A percentile compares a stretch with the other conserved stretches of the same genome.
These are phyloP conservation scores for Tolypocladium album DNA, from an alignment of 2,329 filamentous ascomycete genomes.

Conservation along the genomic window DNA sequence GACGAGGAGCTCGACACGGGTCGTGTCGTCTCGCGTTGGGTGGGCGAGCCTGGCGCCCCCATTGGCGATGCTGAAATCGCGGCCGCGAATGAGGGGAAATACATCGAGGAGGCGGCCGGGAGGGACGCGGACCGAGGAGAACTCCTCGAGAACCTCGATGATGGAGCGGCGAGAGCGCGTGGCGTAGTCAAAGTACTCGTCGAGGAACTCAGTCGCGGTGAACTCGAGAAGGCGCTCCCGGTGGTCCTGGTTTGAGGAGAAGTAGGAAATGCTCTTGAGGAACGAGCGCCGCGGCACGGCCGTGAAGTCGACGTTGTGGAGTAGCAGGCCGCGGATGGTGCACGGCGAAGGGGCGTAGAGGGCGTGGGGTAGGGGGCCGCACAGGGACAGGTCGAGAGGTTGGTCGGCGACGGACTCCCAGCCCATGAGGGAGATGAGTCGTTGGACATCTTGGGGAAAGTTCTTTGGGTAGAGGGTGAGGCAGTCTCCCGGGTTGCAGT, in stretches of 20 bases:
- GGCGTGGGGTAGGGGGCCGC: constrained; percentile 19
- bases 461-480: constrained; percentile 82
- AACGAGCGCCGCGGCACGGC: constrained; percentile 83
- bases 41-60: constrained; percentile 38
- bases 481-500: constrained; percentile 63
- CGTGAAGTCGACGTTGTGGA: constrained; percentile 78
- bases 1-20: constrained; percentile 60
- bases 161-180: constrained; percentile 83
- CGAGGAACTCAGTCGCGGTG: constrained; percentile 63
- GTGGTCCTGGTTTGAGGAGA: constrained; percentile 62
- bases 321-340: constrained; percentile 67
- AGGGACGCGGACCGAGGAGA: constrained; percentile 72
- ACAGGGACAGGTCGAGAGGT: constrained; percentile 42
- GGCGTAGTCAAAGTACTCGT: constrained; percentile 94
- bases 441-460: constrained; percentile 67
- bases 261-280: constrained; percentile 67
- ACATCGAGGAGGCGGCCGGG: constrained; percentile 60
- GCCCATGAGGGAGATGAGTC: constrained; percentile 65
- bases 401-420: constrained; percentile 67
- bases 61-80: constrained; percentile 88
- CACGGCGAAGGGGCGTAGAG: constrained; percentile 27
- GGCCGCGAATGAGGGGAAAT: constrained; percentile 74
- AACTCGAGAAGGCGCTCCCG: constrained; percentile 78
- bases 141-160: constrained; percentile 85
- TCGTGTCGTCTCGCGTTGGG: constrained; percentile 14